A percentile compares a stretch with the other conserved stretches of the same genome.
phyloP scores from a whole-genome alignment of 2,329 filamentous ascomycete species.

The Fusarium bactridioides region DNA sequence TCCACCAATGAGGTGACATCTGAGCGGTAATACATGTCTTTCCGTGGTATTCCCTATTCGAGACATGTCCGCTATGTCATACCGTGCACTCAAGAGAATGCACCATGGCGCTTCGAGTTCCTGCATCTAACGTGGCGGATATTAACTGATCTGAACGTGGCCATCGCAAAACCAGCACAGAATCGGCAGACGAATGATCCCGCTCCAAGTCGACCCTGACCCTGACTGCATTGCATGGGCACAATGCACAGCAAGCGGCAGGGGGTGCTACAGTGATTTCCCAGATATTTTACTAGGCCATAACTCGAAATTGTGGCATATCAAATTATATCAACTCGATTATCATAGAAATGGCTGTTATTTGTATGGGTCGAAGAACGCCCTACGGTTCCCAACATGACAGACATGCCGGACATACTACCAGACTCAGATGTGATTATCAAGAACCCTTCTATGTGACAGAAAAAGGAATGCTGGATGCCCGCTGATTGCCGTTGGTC shows the following conservation, averaged over 20 bases:
- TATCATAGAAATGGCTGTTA: neutral
- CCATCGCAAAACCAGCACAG: constrained; percentile 20
- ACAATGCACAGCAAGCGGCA: constrained; percentile 5
- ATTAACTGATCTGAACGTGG: constrained; percentile 36
- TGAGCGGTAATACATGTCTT: constrained; percentile 15
- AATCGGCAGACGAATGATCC: constrained; percentile 27
- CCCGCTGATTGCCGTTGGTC: constrained; percentile 6
- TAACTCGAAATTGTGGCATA: neutral
- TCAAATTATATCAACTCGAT: neutral
- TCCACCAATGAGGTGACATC: constrained; percentile 6
- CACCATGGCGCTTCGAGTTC: constrained; percentile 37
- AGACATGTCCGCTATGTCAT: constrained; percentile 15
- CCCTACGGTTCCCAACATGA: neutral
- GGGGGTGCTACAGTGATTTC: neutral
- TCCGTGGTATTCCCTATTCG: constrained; percentile 23
- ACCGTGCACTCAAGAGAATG: constrained; percentile 21
- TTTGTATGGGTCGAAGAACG: neutral
- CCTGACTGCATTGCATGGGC: constrained; percentile 17
- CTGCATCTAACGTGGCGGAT: constrained; percentile 43
- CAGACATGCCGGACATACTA: neutral
- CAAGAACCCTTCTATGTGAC: constrained; percentile 3
- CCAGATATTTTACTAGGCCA: neutral
- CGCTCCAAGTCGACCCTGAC: constrained; percentile 21
- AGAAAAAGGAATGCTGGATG: constrained; percentile 13
- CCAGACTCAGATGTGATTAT: constrained; percentile 1